Evolutionary conservation across 139 green algal species (phyloP).

Genomic region (Chlorella sorokiniana): DNA sequence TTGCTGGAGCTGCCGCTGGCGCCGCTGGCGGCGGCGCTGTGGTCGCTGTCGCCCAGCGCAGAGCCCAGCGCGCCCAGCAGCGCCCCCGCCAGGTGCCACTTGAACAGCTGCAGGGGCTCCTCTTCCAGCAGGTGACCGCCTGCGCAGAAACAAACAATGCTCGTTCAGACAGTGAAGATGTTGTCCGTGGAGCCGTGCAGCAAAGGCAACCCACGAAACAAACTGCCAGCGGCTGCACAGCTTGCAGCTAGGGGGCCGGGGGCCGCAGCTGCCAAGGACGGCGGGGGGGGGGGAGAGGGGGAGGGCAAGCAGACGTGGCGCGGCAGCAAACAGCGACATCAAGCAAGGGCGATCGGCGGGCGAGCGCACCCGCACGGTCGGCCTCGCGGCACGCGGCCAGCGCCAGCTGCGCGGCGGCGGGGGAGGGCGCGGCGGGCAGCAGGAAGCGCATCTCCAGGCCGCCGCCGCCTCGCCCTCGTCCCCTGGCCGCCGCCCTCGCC

Average conservation of each 20-base stretch:
- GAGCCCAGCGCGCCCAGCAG: slow-evolving; percentile 33
- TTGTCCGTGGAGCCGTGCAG: too few species aligned
- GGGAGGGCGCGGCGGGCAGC: slow-evolving; percentile 76
- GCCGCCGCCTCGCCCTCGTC: neutral
- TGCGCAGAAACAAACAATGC: slow-evolving; percentile 28
- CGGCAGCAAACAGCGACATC: too few species aligned
- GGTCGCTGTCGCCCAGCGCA: neutral
- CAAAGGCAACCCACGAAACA: too few species aligned
- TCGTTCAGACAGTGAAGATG: too few species aligned
- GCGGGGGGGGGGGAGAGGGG: too few species aligned
- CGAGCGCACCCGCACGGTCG: slow-evolving; percentile 59
- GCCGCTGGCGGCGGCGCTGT: neutral
- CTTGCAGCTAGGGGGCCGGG: too few species aligned
- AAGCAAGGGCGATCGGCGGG: too few species aligned
- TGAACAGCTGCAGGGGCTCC: slow-evolving; percentile 71
- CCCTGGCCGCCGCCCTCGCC: slow-evolving; percentile 26
- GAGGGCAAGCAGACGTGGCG: neutral
- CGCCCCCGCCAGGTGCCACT: slow-evolving; percentile 73
- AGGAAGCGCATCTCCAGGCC: slow-evolving; percentile 82
- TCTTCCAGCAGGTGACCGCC: slow-evolving; percentile 64
- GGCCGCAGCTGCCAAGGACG: too few species aligned
- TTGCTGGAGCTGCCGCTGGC: neutral
- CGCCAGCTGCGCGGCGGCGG: slow-evolving; percentile 57
- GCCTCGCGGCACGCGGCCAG: slow-evolving; percentile 61
- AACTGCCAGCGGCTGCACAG: too few species aligned